A percentile compares a stretch with the other conserved stretches of the same genome.
These are phyloP conservation scores for Salvia sclarea DNA, from an alignment of 305 asterid genomes.

Conservation along the genomic window DNA sequence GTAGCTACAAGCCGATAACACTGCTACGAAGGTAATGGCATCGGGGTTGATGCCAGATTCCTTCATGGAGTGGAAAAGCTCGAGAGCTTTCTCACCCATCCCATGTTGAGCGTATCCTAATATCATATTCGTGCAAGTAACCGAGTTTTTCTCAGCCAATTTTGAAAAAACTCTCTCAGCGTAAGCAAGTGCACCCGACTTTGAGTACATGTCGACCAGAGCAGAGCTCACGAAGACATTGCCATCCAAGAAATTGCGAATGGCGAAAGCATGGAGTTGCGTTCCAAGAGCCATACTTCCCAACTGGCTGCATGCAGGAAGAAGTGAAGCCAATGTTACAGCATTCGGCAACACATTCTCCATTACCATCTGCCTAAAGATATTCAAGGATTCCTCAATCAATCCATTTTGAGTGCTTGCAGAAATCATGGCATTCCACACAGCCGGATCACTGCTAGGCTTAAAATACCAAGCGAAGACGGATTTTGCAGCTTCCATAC, in stretches of 20 bases:
- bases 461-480: slow-evolving; percentile 46
- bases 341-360: slow-evolving; percentile 62
- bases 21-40: slow-evolving; percentile 59
- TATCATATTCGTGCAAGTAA: slow-evolving; percentile 83
- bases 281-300: slow-evolving; percentile 73
- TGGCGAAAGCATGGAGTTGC: slow-evolving; percentile 60
- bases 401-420: slow-evolving; percentile 65
- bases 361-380: slow-evolving; percentile 65
- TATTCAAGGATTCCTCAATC: slow-evolving; percentile 52
- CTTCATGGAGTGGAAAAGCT: slow-evolving; percentile 52
- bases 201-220: slow-evolving; percentile 87
- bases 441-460: slow-evolving; percentile 54
- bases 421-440: slow-evolving; percentile 88
- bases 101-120: slow-evolving; percentile 90
- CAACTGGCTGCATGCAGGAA: slow-evolving; percentile 72
- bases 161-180: slow-evolving; percentile 65
- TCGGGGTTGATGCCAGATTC: slow-evolving; percentile 51
- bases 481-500: slow-evolving; percentile 52
- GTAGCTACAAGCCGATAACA: slow-evolving; percentile 77
- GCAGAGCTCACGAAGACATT: slow-evolving; percentile 79
- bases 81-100: slow-evolving; percentile 69
- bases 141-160: slow-evolving; percentile 58
- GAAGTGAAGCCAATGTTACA: slow-evolving; percentile 78
- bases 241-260: slow-evolving; percentile 57
- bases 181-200: slow-evolving; percentile 61